A percentile compares a stretch with the other conserved stretches of the same genome.
Conservation (phyloP, 805 yeast species). For the Ogataea dorogensis region DNA sequence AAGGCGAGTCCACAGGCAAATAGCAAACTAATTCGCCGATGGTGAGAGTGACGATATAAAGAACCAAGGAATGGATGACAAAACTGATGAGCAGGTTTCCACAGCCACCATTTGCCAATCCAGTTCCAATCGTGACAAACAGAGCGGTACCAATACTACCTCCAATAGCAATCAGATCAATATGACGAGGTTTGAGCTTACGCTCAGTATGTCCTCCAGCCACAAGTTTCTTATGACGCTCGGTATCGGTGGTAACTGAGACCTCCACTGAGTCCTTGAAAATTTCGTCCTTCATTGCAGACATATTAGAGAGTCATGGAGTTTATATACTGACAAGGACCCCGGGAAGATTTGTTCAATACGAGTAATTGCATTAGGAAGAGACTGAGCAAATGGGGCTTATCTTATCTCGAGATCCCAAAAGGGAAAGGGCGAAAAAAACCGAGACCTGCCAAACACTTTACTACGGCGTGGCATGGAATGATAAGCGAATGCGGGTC, state of each 20-base stretch:
- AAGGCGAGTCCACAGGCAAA: slow-evolving; percentile 75
- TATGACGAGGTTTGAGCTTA: slow-evolving; percentile 47
- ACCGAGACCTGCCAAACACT: too few species aligned
- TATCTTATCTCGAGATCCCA: too few species aligned
- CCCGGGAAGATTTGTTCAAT: too few species aligned
- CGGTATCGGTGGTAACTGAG: background rate
- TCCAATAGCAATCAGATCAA: slow-evolving; percentile 77
- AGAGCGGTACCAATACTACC: slow-evolving; percentile 82
- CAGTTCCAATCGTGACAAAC: slow-evolving; percentile 69
- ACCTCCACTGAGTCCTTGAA: background rate
- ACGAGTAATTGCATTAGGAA: too few species aligned
- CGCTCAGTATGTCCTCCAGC: slow-evolving; percentile 20
- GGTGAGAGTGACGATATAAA: slow-evolving; percentile 61
- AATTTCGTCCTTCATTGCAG: background rate
- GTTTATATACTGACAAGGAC: too few species aligned
- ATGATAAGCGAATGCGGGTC: too few species aligned
- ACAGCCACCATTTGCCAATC: slow-evolving; percentile 66
- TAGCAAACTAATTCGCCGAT: slow-evolving; percentile 81
- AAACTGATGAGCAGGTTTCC: slow-evolving; percentile 63
- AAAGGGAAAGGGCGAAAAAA: too few species aligned
- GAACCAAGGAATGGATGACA: slow-evolving; percentile 62
- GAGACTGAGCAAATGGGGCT: too few species aligned
- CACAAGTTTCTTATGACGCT: slow-evolving; percentile 1
- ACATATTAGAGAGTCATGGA: too few species aligned
- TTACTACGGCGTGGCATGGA: too few species aligned